A percentile compares a stretch with the other conserved stretches of the same genome.
Evolutionary conservation across 345 rosid genomes (phyloP).

Genomic region (Melaleuca alternifolia): DNA sequence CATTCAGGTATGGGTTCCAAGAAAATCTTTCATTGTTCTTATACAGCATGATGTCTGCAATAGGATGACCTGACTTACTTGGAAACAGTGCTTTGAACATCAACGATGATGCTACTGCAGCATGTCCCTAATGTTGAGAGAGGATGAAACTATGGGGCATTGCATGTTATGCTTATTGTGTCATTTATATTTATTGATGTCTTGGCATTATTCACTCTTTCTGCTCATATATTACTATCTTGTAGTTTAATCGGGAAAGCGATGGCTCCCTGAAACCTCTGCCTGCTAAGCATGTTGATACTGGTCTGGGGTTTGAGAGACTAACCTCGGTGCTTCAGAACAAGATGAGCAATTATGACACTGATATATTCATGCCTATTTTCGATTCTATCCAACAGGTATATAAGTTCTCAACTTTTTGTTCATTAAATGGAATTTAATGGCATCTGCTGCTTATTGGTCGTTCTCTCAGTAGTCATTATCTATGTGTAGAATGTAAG

Average conservation of each 20-base stretch:
- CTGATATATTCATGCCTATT: constrained; percentile 90
- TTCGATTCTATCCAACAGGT: constrained; percentile 86
- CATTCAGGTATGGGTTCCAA: constrained; percentile 61
- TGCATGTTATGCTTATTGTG: not conserved
- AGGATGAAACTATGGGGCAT: not conserved
- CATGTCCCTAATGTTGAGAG: not conserved
- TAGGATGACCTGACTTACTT: not conserved
- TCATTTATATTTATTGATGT: not conserved
- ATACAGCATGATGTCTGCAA: not conserved
- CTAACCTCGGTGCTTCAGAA: constrained; percentile 85
- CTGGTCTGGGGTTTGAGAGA: constrained; percentile 97
- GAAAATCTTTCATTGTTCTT: not conserved
- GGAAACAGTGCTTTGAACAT: not conserved
- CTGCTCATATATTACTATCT: constrained; percentile 1
- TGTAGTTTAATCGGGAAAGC: constrained; percentile 84
- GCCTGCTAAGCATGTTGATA: constrained; percentile 98
- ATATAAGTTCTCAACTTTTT: not conserved
- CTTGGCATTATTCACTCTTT: not conserved
- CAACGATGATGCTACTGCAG: not conserved
- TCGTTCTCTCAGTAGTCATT: not conserved
- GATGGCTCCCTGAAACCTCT: constrained; percentile 79
- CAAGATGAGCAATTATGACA: constrained; percentile 98
- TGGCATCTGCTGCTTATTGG: not conserved
- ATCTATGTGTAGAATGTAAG: not conserved
- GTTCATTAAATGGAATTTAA: not conserved